Conservation (phyloP, 306 rosid species). For the Hylodesmum podocarpum region DNA sequence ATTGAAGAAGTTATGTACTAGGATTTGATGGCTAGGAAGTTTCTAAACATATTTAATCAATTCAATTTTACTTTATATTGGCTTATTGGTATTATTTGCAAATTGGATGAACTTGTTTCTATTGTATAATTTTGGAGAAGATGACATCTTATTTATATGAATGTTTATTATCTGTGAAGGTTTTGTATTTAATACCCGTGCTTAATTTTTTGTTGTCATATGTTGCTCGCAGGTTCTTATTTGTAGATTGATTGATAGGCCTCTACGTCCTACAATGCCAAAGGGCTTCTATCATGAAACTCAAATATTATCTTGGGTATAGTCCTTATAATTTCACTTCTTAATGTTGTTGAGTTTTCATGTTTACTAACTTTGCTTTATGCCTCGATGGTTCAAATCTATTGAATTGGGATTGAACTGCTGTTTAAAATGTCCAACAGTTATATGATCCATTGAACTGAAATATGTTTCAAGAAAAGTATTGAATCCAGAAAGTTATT, state of each 20-base stretch:
- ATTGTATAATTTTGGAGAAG: neutral
- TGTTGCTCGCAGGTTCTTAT: slow-evolving; percentile 82
- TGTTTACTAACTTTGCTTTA: slow-evolving; percentile 8
- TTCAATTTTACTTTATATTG: neutral
- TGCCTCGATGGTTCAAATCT: neutral
- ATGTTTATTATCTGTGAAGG: neutral
- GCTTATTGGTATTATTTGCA: neutral
- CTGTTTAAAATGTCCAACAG: neutral
- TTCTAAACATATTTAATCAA: neutral
- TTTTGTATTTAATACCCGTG: neutral
- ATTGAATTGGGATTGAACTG: neutral
- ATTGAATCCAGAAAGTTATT: neutral
- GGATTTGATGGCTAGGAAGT: neutral
- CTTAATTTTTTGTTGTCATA: slow-evolving; percentile 18
- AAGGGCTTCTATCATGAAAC: slow-evolving; percentile 96
- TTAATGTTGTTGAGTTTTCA: slow-evolving; percentile 13
- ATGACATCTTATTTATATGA: slow-evolving; percentile 6
- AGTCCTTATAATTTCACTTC: slow-evolving; percentile 19
- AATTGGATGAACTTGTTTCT: neutral
- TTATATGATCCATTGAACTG: neutral
- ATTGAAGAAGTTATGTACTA: neutral
- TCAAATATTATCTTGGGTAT: slow-evolving; percentile 95
- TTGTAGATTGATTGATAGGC: slow-evolving; percentile 97
- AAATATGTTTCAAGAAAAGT: neutral
- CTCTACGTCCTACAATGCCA: slow-evolving; percentile 92